phyloP scores from a whole-genome alignment of 441 rosid species.

The Erodium chrysanthum region DNA sequence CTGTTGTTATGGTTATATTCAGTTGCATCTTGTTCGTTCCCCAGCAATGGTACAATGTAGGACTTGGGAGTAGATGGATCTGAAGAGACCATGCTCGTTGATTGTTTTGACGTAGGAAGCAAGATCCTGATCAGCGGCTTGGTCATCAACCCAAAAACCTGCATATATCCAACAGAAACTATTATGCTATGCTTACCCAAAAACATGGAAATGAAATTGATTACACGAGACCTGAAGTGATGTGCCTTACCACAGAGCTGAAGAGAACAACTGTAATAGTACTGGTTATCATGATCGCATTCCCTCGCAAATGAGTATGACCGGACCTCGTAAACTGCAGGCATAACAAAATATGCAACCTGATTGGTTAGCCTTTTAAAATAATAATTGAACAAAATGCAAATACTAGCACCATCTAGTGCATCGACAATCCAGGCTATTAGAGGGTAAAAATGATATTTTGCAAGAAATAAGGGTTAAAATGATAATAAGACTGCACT shows the following conservation, averaged over 20 bases:
- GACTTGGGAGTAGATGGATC: conserved; percentile 51
- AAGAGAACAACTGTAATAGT: conserved; percentile 83
- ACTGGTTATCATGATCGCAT: conserved; percentile 90
- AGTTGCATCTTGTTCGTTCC: conserved; percentile 20
- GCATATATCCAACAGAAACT: conserved; percentile 12
- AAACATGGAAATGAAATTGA: too few relatives aligned
- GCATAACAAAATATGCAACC: conserved; percentile 3
- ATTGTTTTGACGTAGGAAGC: conserved; percentile 46
- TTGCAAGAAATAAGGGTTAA: too few relatives aligned
- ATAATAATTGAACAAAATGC: neutral
- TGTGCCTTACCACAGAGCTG: conserved; percentile 71
- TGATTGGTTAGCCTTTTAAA: neutral
- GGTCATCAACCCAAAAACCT: conserved; percentile 84
- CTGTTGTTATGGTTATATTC: conserved; percentile 17
- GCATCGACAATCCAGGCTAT: too few relatives aligned
- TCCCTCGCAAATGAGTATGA: conserved; percentile 49
- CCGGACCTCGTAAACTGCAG: conserved; percentile 65
- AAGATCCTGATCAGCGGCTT: conserved; percentile 62
- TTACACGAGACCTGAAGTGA: too few relatives aligned
- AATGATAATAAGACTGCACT: too few relatives aligned
- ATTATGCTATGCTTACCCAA: too few relatives aligned
- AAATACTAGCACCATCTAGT: too few relatives aligned
- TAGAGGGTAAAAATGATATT: too few relatives aligned
- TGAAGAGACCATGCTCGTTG: conserved; percentile 30
- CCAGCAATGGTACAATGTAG: conserved; percentile 41